Conservation (phyloP, 768 basidiomycete species). For the Melanogaster broomeanus region DNA sequence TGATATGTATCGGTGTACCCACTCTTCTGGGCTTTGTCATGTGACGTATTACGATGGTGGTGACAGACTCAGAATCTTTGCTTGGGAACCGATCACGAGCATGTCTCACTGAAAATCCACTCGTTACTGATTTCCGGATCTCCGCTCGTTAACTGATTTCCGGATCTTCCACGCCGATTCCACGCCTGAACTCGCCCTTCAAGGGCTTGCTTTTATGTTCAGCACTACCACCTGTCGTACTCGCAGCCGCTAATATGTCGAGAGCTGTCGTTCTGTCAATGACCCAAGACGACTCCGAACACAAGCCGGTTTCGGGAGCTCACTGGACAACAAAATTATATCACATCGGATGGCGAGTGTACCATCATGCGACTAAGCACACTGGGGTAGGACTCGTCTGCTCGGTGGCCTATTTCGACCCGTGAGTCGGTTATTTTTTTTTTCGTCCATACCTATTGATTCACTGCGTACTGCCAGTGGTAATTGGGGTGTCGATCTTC, state of each 20-base stretch:
- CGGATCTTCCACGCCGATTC: too few species aligned
- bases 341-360: slow-evolving; percentile 30
- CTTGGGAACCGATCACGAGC: too few species aligned
- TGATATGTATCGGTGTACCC: not conserved
- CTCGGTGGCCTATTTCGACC: slow-evolving; percentile 87
- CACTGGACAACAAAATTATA: slow-evolving; percentile 23
- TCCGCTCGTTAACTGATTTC: too few species aligned
- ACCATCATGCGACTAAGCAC: slow-evolving; percentile 61
- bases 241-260: slow-evolving; percentile 10
- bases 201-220: slow-evolving; percentile 3
- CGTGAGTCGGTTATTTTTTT: slow-evolving; percentile 45
- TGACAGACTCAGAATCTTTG: too few species aligned
- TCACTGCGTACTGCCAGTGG: slow-evolving; percentile 45
- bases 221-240: not conserved
- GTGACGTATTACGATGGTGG: too few species aligned
- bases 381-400: slow-evolving; percentile 86
- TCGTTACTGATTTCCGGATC: not conserved
- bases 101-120: not conserved
- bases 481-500: slow-evolving; percentile 90
- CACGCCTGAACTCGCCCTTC: not conserved
- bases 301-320: not conserved
- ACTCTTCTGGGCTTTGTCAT: too few species aligned
- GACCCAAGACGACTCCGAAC: slow-evolving; percentile 3
- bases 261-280: not conserved
- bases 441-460: not conserved